Conservation (phyloP, 1,139 yeast species). For the Saccharomyces pastorianus region DNA sequence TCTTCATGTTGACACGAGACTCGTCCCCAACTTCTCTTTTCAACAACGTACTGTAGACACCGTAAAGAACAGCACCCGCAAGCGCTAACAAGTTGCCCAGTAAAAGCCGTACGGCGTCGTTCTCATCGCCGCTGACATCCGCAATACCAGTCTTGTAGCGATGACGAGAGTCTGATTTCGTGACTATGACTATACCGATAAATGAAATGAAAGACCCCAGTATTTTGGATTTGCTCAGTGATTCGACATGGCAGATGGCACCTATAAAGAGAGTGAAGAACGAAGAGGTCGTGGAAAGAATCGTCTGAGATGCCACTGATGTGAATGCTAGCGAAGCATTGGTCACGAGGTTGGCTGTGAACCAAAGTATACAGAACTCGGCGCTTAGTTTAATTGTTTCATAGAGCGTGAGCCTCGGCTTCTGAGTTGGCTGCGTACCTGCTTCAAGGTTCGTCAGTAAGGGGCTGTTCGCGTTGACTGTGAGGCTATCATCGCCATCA, state of each 20-base stretch:
- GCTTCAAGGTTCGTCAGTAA: constrained; percentile 17
- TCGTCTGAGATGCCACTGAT: constrained; percentile 88
- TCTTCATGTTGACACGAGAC: constrained; percentile 63
- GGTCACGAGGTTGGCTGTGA: constrained; percentile 73
- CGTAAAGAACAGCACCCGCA: constrained; percentile 77
- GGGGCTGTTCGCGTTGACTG: constrained; percentile 17
- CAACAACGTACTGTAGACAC: constrained; percentile 73
- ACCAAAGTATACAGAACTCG: constrained; percentile 82
- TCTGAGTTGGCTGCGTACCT: constrained; percentile 2
- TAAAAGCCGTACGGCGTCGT: constrained; percentile 38
- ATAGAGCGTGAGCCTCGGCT: constrained; percentile 24
- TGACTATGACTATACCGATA: constrained; percentile 68
- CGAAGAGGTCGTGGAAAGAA: constrained; percentile 78
- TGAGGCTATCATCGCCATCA: background rate
- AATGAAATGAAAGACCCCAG: constrained; percentile 61
- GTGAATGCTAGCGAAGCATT: constrained; percentile 80
- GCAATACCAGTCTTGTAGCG: constrained; percentile 3
- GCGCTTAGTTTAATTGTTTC: constrained; percentile 55
- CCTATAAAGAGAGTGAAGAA: constrained; percentile 83
- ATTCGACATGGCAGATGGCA: constrained; percentile 57
- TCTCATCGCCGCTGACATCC: constrained; percentile 8
- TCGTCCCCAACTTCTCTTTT: constrained; percentile 65
- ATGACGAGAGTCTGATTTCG: constrained; percentile 42
- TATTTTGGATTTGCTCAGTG: constrained; percentile 53
- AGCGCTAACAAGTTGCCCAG: constrained; percentile 74